phyloP scores from a whole-genome alignment of 116 monocot species.

The Cymodocea nodosa region DNA sequence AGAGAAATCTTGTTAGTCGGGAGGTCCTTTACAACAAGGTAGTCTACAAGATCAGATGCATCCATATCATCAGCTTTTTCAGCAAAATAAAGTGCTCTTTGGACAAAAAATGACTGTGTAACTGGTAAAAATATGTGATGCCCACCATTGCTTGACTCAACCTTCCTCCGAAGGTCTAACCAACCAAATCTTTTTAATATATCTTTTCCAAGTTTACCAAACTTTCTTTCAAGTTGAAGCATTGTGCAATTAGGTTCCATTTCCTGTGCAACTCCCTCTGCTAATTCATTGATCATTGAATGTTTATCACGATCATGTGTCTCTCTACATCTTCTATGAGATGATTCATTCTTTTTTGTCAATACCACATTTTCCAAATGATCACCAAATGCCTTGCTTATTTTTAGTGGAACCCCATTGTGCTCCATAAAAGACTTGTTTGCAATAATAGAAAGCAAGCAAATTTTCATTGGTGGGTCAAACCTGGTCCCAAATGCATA shows the following conservation, averaged over 20 bases:
- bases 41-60: conserved; percentile 8
- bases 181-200: conserved; percentile 68
- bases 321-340: not conserved
- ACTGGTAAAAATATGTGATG: conserved; percentile 48
- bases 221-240: conserved; percentile 58
- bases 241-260: conserved; percentile 15
- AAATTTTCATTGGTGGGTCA: conserved; percentile 56
- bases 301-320: too few relatives aligned
- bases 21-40: conserved; percentile 13
- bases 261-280: not conserved
- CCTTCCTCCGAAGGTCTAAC: conserved; percentile 74
- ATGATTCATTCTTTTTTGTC: not conserved
- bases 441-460: conserved; percentile 3
- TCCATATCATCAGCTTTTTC: conserved; percentile 7
- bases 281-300: not conserved
- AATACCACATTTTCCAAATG: not conserved
- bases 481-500: conserved; percentile 98
- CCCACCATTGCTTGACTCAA: conserved; percentile 39
- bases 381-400: not conserved
- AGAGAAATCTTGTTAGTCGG: conserved; percentile 25
- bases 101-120: conserved; percentile 25
- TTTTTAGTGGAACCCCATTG: not conserved
- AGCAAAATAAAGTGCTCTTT: conserved; percentile 12
- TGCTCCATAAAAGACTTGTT: not conserved
- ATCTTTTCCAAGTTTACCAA: conserved; percentile 78